Conservation (phyloP, 257 asterid genomes). For the Ballota nigra region DNA sequence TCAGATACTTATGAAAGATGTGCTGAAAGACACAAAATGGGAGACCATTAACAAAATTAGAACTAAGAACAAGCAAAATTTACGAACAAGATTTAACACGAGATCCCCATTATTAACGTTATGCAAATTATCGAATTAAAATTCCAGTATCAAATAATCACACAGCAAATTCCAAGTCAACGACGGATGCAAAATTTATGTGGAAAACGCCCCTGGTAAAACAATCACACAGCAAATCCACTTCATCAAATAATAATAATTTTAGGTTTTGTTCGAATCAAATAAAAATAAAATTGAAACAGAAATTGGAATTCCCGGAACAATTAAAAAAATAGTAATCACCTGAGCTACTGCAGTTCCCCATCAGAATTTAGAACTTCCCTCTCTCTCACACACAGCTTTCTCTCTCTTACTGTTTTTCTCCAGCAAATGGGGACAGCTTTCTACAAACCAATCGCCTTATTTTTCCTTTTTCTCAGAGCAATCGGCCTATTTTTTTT, state of each 20-base stretch:
- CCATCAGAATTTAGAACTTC: neutral
- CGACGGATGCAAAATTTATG: neutral
- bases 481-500: too few relatives aligned
- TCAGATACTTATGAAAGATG: too few relatives aligned
- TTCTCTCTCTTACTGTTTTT: too few relatives aligned
- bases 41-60: neutral
- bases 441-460: neutral
- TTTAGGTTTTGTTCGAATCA: neutral
- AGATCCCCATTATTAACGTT: neutral
- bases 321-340: too few relatives aligned
- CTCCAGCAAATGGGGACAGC: neutral
- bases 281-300: neutral
- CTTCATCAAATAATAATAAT: neutral
- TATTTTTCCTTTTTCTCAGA: too few relatives aligned
- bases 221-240: neutral
- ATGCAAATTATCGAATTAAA: neutral
- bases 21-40: too few relatives aligned
- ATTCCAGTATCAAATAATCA: neutral
- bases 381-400: neutral
- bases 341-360: neutral
- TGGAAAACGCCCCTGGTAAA: neutral
- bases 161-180: too few relatives aligned
- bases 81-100: too few relatives aligned
- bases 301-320: neutral
- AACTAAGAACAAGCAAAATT: neutral